Base-by-base conservation (phyloP, 2,329 filamentous ascomycete genomes). In the Alternaria solani region DNA sequence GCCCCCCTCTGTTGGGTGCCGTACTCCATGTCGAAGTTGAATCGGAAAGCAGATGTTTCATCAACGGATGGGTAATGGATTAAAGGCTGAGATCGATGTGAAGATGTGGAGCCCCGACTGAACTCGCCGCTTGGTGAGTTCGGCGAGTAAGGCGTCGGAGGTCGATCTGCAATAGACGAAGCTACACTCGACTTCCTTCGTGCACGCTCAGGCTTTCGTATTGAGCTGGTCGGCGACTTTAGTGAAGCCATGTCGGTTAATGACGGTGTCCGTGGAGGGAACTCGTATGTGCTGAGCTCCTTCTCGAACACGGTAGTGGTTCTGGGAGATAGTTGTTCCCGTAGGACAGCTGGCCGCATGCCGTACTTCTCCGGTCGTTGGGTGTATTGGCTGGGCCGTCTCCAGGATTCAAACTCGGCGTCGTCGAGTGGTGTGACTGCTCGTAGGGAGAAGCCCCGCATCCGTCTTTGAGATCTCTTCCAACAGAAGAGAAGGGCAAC, bases 371-470 rank as follows among this genome's bases (percentile, higher is more conserved):
- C 74, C 18, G 72, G 70, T 34, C 72, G 74, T 52, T 75, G 68
- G 41, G 72, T 73, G 56, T 78, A 75, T 55, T 77, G 74, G 65
- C 75, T 78, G 14, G 77, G 77, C 39, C 76, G 64, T 49, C 77
- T 69, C 77, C 77, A 79, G 47, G 77, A 79, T 66, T 79, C 77
- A 53, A 79, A 79, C 64, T 78, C 77, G 57, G 77, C 77, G 44
- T 79, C 77, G 65, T 78, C 76, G 44, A 79, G 63, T 53, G 77
- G 77, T 38, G 77, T 79, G 32, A 78, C 75, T 23, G 77, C 72
- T 62, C 77, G 75, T 49, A 76, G 63, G 16, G 75, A 73, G 64
- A 79, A 78, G 25, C 73, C 69, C 61, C 74, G 71, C 41, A 75
- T 65, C 65, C 66, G 68, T 66, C 66, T 75, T 66, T 74, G 72